Evolutionary conservation across 257 asterid species (phyloP).

Genomic region (Solanum ossicruentum): DNA sequence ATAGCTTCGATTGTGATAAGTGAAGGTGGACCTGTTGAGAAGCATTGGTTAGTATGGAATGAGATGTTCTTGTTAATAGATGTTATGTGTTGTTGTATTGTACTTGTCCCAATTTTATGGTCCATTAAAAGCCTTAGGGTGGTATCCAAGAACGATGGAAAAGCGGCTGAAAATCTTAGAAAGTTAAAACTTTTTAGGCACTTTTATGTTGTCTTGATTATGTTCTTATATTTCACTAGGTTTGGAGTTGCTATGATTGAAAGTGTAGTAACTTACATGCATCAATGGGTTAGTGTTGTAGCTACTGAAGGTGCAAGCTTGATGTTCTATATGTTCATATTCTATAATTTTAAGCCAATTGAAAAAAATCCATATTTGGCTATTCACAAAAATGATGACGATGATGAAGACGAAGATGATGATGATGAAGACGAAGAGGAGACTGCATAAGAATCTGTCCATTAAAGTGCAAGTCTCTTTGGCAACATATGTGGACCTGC

Average conservation of each 20-base stretch:
- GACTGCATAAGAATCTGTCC: not conserved
- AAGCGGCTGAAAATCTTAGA: conserved; percentile 17
- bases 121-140: conserved; percentile 13
- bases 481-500: not conserved
- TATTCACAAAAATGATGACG: not conserved
- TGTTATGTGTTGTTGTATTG: conserved; percentile 20
- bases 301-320: conserved; percentile 22
- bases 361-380: conserved; percentile 18
- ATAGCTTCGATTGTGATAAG: conserved; percentile 17
- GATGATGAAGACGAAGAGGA: not conserved
- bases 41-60: conserved; percentile 19
- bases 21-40: conserved; percentile 22
- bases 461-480: not conserved
- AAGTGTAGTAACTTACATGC: conserved; percentile 2
- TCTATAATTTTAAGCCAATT: conserved; percentile 18
- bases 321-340: conserved; percentile 16
- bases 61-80: conserved; percentile 24
- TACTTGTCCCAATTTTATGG: conserved; percentile 28
- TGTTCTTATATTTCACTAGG: conserved; percentile 26
- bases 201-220: conserved; percentile 19
- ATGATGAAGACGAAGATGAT: not conserved
- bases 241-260: conserved; percentile 13
- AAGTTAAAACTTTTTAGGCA: conserved; percentile 21
- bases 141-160: conserved; percentile 23
- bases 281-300: conserved; percentile 16